Base-by-base conservation (phyloP, 768 basidiomycete species). In the Trametopsis cervina region DNA sequence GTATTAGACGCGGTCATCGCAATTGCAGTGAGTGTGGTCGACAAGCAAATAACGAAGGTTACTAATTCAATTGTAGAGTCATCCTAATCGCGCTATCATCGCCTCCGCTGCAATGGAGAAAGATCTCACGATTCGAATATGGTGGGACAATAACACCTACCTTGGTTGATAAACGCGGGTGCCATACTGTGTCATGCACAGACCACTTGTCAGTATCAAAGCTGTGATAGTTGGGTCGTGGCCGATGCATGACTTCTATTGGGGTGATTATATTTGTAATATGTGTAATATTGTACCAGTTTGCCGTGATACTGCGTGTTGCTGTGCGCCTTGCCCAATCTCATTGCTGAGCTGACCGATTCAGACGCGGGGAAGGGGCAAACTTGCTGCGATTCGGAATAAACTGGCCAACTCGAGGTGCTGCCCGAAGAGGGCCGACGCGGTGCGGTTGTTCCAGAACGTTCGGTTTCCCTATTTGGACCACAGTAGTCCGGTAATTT, bases 41-140 rank as follows among this genome's bases (percentile, higher is more conserved):
- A n/a, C n/a, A n/a, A n/a, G n/a, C n/a, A n/a, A n/a, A n/a, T n/a
- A n/a, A n/a, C n/a, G n/a, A n/a, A n/a, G n/a, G n/a, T n/a, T n/a
- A 27, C 18, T 46, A 6, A 12, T 24, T 15, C 12, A 21, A 33
- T n/a, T 20, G 18, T 24, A 94, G 91, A 76, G 82, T 2, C 89
- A 94, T 66, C 92, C 93, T 1, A 74, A 69, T 18, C 75, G 69
- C 44, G 74, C 72, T 40, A 80, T 86, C 46, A 84, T 97, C 53
- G 93, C 90, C 5, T 89, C 90, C 3, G 89, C 88, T n/a, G 78
- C 83, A 9, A 83, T 89, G 76, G 91, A 93, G 56, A 90, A 90
- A 55, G 93, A 95, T 57, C 66, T 88, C 51, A 82, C 81, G 4
- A 87, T 97, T 58, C 76, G 83, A 45, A 57, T 97, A 13, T 96